Conservation (phyloP, 352 stramenopile genomes). For the Globisporangium takayamanum region DNA sequence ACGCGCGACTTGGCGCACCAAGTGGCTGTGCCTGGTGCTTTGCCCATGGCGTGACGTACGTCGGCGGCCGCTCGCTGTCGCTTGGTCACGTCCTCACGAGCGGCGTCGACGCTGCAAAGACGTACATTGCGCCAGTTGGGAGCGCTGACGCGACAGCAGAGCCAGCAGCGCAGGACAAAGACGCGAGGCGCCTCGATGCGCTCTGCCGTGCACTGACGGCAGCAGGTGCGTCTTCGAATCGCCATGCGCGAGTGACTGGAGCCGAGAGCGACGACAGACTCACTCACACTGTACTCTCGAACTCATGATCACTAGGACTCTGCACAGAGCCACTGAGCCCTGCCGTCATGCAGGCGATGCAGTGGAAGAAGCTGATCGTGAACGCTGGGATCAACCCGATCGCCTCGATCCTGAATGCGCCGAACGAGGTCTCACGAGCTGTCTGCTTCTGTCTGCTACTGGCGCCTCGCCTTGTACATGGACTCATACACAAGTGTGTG, state of each 20-base stretch:
- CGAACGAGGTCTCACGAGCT: conserved; percentile 30
- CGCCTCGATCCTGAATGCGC: conserved; percentile 45
- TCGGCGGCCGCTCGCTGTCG: conserved; percentile 34
- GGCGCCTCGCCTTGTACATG: background rate
- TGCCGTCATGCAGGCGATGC: conserved; percentile 46
- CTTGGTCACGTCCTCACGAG: conserved; percentile 46
- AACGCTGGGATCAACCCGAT: conserved; percentile 79
- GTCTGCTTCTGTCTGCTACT: background rate
- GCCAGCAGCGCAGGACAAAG: background rate
- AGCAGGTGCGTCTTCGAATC: conserved; percentile 24
- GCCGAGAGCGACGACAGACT: background rate
- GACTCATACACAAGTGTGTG: background rate
- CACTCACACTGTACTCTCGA: background rate
- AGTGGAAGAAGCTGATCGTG: conserved; percentile 77
- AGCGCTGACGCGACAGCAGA: no score
- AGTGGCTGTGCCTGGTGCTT: conserved; percentile 24
- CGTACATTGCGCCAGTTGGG: conserved; percentile 41
- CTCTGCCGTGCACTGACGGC: conserved; percentile 26
- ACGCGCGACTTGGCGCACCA: conserved; percentile 17
- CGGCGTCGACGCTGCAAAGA: conserved; percentile 35
- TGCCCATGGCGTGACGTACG: conserved; percentile 58
- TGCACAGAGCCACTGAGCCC: conserved; percentile 31
- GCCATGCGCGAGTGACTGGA: no score
- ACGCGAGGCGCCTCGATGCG: conserved; percentile 19
- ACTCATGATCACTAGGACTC: conserved; percentile 23